Conservation (phyloP, 768 basidiomycete genomes). For the Pleurotus tuoliensis region DNA sequence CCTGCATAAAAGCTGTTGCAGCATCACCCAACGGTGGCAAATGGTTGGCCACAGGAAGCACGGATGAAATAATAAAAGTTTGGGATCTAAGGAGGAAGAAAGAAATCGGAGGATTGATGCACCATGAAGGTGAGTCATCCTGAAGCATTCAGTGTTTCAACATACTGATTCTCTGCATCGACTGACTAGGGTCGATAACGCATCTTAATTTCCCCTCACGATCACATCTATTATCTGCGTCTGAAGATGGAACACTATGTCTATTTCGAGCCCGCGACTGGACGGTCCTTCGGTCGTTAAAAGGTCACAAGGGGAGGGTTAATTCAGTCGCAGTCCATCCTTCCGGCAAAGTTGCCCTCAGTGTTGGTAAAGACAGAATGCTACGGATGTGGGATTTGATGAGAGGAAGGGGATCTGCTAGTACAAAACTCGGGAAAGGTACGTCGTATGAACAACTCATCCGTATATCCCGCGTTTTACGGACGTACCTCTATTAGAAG, state of each 20-base stretch:
- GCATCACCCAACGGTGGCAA: constrained; percentile 88
- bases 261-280: constrained; percentile 94
- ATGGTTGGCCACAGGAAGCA: constrained; percentile 92
- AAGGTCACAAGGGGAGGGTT: constrained; percentile 91
- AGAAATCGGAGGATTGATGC: constrained; percentile 92
- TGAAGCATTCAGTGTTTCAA: not conserved
- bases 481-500: constrained; percentile 49
- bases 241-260: constrained; percentile 88
- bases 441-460: constrained; percentile 12
- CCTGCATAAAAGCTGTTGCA: constrained; percentile 86
- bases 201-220: constrained; percentile 81
- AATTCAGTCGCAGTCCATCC: constrained; percentile 92
- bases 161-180: not conserved
- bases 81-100: constrained; percentile 92
- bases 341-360: constrained; percentile 85
- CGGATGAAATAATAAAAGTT: constrained; percentile 96
- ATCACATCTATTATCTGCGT: constrained; percentile 87
- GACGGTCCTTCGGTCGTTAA: constrained; percentile 81
- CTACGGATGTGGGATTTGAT: constrained; percentile 99
- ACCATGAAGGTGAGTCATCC: constrained; percentile 74
- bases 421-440: constrained; percentile 89
- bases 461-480: not conserved
- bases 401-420: constrained; percentile 87
- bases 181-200: constrained; percentile 81
- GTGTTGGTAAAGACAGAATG: constrained; percentile 86